These are phyloP conservation scores for Fraxinus greggii DNA, from an alignment of 305 asterid genomes.

Conservation along the genomic window DNA sequence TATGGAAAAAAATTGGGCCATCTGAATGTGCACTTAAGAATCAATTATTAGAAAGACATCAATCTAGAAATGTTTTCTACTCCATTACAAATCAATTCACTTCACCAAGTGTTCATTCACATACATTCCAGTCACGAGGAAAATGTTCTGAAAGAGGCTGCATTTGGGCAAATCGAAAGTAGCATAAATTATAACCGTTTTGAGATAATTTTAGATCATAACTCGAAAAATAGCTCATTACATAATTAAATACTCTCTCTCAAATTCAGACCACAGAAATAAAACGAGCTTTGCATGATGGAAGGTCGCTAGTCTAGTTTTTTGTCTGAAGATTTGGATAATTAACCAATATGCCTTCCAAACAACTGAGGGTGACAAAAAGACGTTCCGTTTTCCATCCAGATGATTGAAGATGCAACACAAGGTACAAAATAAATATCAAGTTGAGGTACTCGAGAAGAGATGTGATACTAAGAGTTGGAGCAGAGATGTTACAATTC, in stretches of 20 bases:
- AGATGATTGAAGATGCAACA: conserved; percentile 59
- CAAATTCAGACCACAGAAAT: background rate
- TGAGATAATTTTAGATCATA: background rate
- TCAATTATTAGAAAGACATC: background rate
- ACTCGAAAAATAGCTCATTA: too few species aligned
- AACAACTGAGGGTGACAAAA: conserved; percentile 59
- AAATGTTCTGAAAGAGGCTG: background rate
- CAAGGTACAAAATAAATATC: background rate
- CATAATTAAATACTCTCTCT: too few species aligned
- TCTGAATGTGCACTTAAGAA: background rate
- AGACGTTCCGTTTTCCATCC: conserved; percentile 94
- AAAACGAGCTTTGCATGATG: background rate
- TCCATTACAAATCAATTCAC: background rate
- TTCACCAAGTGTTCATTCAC: background rate
- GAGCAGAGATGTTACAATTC: background rate
- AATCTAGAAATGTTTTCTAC: too few species aligned
- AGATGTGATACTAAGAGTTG: background rate
- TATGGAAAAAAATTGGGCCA: background rate
- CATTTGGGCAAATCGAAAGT: background rate
- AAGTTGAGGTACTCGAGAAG: background rate
- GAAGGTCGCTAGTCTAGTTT: conserved; percentile 51
- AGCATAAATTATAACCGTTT: background rate
- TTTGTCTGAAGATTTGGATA: conserved; percentile 35
- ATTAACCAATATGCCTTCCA: conserved; percentile 97
- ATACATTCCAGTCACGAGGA: background rate